Percentiles rank a stretch among this genome's conserved stretches.
phyloP scores from a whole-genome alignment of 179 eudicot genomes.

The Sideroxylon spinosum region DNA sequence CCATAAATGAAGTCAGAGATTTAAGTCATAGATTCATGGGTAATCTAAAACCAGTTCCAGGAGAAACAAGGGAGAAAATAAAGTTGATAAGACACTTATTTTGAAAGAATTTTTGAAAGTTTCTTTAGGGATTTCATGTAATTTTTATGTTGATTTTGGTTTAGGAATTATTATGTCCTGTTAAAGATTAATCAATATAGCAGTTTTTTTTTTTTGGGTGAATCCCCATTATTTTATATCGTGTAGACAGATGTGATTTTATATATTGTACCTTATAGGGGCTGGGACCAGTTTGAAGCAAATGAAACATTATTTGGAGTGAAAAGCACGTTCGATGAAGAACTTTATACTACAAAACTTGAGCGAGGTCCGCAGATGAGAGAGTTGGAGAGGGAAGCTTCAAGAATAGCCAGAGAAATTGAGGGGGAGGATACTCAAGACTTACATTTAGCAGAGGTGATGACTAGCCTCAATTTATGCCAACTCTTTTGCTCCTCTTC shows the following conservation, averaged over 20 bases:
- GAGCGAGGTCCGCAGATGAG: constrained; percentile 87
- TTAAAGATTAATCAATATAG: not conserved
- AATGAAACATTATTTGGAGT: constrained; percentile 89
- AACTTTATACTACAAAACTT: constrained; percentile 88
- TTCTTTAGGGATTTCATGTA: not conserved
- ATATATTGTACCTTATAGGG: constrained; percentile 35
- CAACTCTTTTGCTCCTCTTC: not conserved
- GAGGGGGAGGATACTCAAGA: constrained; percentile 94
- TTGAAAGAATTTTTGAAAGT: not conserved
- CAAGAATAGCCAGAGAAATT: constrained; percentile 90
- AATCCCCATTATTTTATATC: constrained; percentile 9
- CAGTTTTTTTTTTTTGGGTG: not conserved
- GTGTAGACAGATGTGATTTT: constrained; percentile 21
- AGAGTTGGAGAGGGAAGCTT: constrained; percentile 77
- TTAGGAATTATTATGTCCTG: not conserved
- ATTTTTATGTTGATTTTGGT: not conserved
- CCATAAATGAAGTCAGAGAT: not conserved
- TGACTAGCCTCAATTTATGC: constrained; percentile 1
- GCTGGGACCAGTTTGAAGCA: constrained; percentile 95
- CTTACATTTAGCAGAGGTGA: constrained; percentile 96
- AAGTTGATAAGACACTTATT: not conserved
- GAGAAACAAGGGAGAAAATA: not conserved
- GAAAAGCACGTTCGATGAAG: constrained; percentile 93
- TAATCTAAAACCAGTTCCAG: not conserved
- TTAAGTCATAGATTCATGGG: not conserved